These are phyloP conservation scores for Plasmodium berghei DNA, from an alignment of 169 alveolate species.

Conservation along the genomic window DNA sequence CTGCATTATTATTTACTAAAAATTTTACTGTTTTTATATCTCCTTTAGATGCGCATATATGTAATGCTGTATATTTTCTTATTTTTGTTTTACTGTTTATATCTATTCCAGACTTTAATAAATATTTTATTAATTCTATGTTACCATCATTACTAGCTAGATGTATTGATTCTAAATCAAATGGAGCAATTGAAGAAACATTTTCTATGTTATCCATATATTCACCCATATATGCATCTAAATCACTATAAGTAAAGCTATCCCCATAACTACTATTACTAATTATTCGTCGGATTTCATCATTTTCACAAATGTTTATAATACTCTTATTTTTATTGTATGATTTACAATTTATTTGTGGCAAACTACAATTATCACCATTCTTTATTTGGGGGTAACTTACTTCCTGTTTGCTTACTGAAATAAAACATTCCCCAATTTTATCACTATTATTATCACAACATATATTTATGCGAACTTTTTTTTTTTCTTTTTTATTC, in stretches of 20 bases:
- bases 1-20: conserved; percentile 45
- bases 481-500: too few species aligned
- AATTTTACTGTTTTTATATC: conserved; percentile 47
- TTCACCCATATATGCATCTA: conserved; percentile 27
- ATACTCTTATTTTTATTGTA: not conserved
- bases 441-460: too few species aligned
- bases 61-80: conserved; percentile 61
- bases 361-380: too few species aligned
- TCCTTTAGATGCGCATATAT: conserved; percentile 67
- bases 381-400: too few species aligned
- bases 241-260: conserved; percentile 7
- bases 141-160: conserved; percentile 71
- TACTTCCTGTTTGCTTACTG: too few species aligned
- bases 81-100: conserved; percentile 48
- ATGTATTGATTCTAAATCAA: conserved; percentile 63
- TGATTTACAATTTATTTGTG: too few species aligned
- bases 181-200: not conserved
- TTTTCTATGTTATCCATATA: conserved; percentile 16
- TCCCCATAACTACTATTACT: not conserved
- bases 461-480: too few species aligned
- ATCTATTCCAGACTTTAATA: conserved; percentile 24
- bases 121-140: conserved; percentile 38
- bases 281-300: not conserved
- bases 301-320: not conserved
- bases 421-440: too few species aligned